Evolutionary conservation across 169 alveolate genomes (phyloP), one percentile per base, ranked within the genome.

Genomic region (Eimeria tenella): DNA sequence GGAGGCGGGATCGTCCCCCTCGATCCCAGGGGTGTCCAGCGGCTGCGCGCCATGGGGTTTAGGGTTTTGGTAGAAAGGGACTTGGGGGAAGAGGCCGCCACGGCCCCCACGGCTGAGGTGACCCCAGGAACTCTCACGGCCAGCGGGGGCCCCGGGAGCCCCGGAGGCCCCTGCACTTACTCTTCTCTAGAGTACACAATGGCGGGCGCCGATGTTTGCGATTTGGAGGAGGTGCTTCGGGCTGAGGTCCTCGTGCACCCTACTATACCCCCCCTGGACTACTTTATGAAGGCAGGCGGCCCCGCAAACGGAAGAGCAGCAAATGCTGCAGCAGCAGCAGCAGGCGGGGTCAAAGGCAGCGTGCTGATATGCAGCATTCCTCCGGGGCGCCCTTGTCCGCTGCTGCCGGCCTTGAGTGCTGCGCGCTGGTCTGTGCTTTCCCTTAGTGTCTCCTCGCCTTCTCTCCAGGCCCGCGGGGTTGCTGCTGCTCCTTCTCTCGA

Each of bases 171-270:
- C 68, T 11, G 77, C 77, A 13, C 49, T 23, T 75, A 75, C 58
- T 6, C 17, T 19, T 58, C 25, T 10, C 63, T 9, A 21, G 86
- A 75, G 60, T 52, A 49, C 49, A 19, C 10, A 5, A 5, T 42
- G 63, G 60, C 65, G 15, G 86, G 86, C 19, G 86, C 65, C 4
- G 17, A 75, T 13, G 9, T 75, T 8, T 15, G 42, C 9, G 23
- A 19, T 52, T 8, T 15, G n/a, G 25, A 75, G 4, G 65, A 75
- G 63, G 19, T 75, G n/a, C 86, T 75, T 10, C 13, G 13, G 25
- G 21, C 49, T 7, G 42, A 49, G 3, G 86, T 75, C 68, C 68
- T 75, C 15, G 13, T 75, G 9, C 86, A 75, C 86, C 86, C 86
- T 0, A 9, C 86, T 8, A 15, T 17, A 13, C 86, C 86, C 86